Base-by-base conservation (phyloP, 2,329 filamentous ascomycete species). In the Incumbomyces lentus region DNA sequence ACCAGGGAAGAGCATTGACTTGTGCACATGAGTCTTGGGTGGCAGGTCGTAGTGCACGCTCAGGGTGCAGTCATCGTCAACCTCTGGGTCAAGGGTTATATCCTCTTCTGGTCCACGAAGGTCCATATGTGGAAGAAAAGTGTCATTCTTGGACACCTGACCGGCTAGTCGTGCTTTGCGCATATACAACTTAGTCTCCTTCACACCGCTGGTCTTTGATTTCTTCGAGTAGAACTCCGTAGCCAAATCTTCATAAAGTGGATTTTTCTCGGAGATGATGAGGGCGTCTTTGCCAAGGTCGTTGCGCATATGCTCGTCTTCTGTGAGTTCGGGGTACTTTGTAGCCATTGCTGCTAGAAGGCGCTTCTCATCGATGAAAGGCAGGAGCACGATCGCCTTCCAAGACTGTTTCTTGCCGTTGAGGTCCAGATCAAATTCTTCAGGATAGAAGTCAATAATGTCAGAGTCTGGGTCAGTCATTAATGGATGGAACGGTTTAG, bases 321-420 rank as follows among this genome's bases (percentile, higher is more conserved):
- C 72, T 13, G 79, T 85, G 3, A 98, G 71, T 12, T 86, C 69
- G 6, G 84, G 84, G 59, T 95, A 95, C 58, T 84, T 87, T 53
- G 80, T 82, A 40, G 79, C 76, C 70, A 96, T 90, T 7, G 90
- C 90, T 14, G 75, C 73, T 7, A 98, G 71, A 14, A 98, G 70
- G 44, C 89, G 81, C 44, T 82, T 80, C 73, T 94, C 92, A 58
- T 98, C 89, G 58, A 98, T 98, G 64, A 96, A 98, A 0, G 92
- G 92, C 30, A 98, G 74, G 16, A 98, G 71, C 2, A 87, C 88
- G 44, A 98, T 84, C 53, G 92, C 92, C 64, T 96, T 90, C 92
- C 93, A 98, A 0, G 88, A 87, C 68, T 95, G 93, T 63, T 96
- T 98, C 71, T 96, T 96, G 46, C 92, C 92, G 55, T 98, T 98